Evolutionary conservation across 495 filamentous ascomycete genomes (phyloP).

Genomic region (Penicillium daleae): DNA sequence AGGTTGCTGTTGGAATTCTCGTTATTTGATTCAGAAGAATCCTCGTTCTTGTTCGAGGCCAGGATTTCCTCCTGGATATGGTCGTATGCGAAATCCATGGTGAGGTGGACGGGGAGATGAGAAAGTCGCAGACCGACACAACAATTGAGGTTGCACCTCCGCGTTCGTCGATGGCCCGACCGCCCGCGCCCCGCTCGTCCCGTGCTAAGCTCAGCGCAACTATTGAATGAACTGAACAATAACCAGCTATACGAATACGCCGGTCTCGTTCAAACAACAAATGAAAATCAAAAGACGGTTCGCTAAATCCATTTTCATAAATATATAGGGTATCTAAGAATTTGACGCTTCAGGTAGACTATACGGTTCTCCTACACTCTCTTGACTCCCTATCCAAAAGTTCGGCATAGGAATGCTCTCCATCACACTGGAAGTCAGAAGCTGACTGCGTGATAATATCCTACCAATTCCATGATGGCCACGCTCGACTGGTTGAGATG

Average conservation of each 20-base stretch:
- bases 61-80: conserved; percentile 88
- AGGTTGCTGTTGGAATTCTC: conserved; percentile 60
- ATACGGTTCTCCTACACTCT: conserved; percentile 51
- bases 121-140: conserved; percentile 16
- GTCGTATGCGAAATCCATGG: conserved; percentile 97
- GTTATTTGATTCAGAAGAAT: conserved; percentile 27
- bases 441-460: conserved; percentile 41
- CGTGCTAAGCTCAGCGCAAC: background rate
- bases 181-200: conserved; percentile 37
- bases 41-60: conserved; percentile 58
- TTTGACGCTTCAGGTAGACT: conserved; percentile 29
- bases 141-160: conserved; percentile 28
- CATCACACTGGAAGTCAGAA: conserved; percentile 52
- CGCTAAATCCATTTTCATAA: background rate
- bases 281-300: background rate
- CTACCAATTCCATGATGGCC: conserved; percentile 22
- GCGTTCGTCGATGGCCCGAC: conserved; percentile 35
- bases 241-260: background rate
- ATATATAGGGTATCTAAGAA: conserved; percentile 21
- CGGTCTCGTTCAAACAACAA: background rate
- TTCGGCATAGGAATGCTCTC: conserved; percentile 49
- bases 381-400: conserved; percentile 48
- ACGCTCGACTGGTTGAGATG: conserved; percentile 46
- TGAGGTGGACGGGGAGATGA: conserved; percentile 11
- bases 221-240: background rate